A percentile compares a stretch with the other conserved stretches of the same genome.
Evolutionary conservation across 345 rosid genomes (phyloP).

Genomic region (Cardamine chenopodiifolia): DNA sequence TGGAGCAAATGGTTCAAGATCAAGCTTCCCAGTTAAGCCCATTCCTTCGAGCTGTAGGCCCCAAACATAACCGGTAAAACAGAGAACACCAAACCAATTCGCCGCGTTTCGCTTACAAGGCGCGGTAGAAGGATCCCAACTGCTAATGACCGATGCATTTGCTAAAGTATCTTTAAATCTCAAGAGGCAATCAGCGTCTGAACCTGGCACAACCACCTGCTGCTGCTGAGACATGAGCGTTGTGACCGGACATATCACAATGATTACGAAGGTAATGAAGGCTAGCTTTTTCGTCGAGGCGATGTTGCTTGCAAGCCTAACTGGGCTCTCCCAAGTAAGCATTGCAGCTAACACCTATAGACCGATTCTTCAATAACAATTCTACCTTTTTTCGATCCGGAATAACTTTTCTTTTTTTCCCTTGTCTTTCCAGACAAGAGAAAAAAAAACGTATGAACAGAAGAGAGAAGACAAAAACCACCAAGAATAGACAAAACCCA

Average conservation of each 20-base stretch:
- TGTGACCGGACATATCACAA: slow-evolving; percentile 23
- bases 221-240: slow-evolving; percentile 26
- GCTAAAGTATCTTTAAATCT: slow-evolving; percentile 44
- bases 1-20: slow-evolving; percentile 46
- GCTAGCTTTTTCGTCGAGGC: slow-evolving; percentile 9
- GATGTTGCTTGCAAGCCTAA: slow-evolving; percentile 48
- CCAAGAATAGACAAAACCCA: slow-evolving; percentile 49
- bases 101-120: slow-evolving; percentile 50
- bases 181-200: slow-evolving; percentile 48
- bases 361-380: slow-evolving; percentile 4
- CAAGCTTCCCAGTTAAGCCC: slow-evolving; percentile 53
- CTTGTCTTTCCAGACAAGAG: slow-evolving; percentile 17
- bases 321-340: slow-evolving; percentile 51
- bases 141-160: slow-evolving; percentile 32
- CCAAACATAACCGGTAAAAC: slow-evolving; percentile 49
- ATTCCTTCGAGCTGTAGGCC: slow-evolving; percentile 70
- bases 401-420: background rate
- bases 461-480: slow-evolving; percentile 31
- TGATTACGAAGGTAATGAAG: slow-evolving; percentile 18
- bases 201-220: slow-evolving; percentile 31
- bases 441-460: slow-evolving; percentile 18
- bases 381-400: background rate
- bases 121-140: slow-evolving; percentile 47
- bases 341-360: slow-evolving; percentile 39
- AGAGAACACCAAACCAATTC: slow-evolving; percentile 70